These are phyloP conservation scores for Ambrosiella cleistominuta DNA, from an alignment of 2,329 filamentous ascomycete genomes.

Conservation along the genomic window DNA sequence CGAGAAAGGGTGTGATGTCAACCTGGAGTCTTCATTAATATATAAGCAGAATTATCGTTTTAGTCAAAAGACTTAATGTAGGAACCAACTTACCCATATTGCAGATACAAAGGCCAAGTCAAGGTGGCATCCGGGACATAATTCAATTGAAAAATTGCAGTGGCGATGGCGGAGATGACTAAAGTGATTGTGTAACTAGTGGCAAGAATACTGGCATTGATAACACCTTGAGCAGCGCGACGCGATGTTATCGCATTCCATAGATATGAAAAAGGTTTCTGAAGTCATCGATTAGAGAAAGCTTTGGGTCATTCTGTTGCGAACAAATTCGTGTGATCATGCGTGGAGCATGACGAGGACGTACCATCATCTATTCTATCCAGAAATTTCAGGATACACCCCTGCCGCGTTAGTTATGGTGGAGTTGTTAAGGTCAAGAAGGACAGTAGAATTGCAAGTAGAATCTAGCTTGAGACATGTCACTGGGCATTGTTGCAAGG, in stretches of 20 bases:
- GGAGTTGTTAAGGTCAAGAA: too few relatives aligned
- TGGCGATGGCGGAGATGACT: conserved; percentile 29
- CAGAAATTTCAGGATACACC: too few relatives aligned
- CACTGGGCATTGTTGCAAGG: too few relatives aligned
- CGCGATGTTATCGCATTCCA: conserved; percentile 25
- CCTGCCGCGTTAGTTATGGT: too few relatives aligned
- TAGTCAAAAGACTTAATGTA: not conserved
- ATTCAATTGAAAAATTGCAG: conserved; percentile 37
- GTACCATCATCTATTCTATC: too few relatives aligned
- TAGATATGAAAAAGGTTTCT: not conserved
- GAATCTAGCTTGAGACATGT: too few relatives aligned
- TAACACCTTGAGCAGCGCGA: conserved; percentile 30
- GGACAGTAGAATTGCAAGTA: too few relatives aligned
- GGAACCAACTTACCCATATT: conserved; percentile 33
- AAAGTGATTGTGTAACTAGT: conserved; percentile 25
- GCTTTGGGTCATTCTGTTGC: not conserved
- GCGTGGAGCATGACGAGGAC: too few relatives aligned
- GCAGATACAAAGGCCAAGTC: conserved; percentile 34
- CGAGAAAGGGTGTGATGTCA: conserved; percentile 35
- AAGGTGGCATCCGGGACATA: conserved; percentile 39
- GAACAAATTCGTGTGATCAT: too few relatives aligned
- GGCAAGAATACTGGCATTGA: conserved; percentile 30
- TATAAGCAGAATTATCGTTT: not conserved
- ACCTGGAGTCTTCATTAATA: conserved; percentile 19
- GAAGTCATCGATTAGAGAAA: not conserved